Evolutionary conservation across 73 alveolate species (phyloP), one percentile per base, ranked within the genome.

Genomic region (Tetrahymena malaccensis): DNA sequence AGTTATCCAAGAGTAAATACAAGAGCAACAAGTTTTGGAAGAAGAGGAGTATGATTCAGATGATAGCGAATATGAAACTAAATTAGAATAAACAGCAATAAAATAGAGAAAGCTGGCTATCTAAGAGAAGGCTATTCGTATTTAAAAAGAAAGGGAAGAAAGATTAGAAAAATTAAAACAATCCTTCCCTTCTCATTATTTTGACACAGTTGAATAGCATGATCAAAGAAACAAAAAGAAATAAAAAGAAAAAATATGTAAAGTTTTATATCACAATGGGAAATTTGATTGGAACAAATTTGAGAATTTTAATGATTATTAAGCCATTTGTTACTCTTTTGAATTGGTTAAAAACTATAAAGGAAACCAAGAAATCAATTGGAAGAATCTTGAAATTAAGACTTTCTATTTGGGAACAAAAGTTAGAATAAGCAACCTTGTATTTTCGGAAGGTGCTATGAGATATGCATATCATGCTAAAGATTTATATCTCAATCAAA

Each of bases 361-460:
- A 33, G 89, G 89, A 27, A 89, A 43, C 8, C 34, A 55, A 56
- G 43, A 44, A 34, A 55, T 94, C 94, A 94, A 94, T 38, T 94
- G 96, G 96, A 94, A 94, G 55, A 94, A 94, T 34, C 94, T 89
- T 31, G 94, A 55, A 17, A 44, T 94, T 43, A 85, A 94, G 84
- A 43, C 84, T 13, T 55, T 43, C 94, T 56, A 31, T 34, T 55
- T 94, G 33, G 85, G 50, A 19, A 94, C 94, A 0, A 44, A 94
- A 56, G 94, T 94, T 3, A 50, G 37, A 89, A 93, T 96, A 84
- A 96, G 94, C 85, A 83, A 95, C n/a, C 44, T 84, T 25, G 96
- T 97, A 33, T 96, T 96, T 93, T 85, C 94, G 33, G 98, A 96
- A 84, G 98, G 98, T 34, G 97, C 97, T 40, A 95, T 85, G 96